Evolutionary conservation across 257 asterid genomes (phyloP).

Genomic region (Petunia axillaris): DNA sequence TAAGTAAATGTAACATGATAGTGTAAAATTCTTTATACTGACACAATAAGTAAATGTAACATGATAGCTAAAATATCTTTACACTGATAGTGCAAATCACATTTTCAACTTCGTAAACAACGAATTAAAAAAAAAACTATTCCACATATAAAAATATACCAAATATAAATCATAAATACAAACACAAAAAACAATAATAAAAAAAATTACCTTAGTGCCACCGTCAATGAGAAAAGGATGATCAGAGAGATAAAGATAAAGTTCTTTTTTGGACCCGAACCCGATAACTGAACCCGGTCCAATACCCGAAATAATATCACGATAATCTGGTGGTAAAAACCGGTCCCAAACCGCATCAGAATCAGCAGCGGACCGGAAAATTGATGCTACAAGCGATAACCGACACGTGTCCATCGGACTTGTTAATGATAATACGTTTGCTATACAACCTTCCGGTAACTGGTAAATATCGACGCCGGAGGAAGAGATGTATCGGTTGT

Average conservation of each 20-base stretch:
- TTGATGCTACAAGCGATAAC: slow-evolving; percentile 54
- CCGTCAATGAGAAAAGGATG: slow-evolving; percentile 62
- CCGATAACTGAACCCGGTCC: slow-evolving; percentile 32
- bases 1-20: no score
- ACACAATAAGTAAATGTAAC: no score
- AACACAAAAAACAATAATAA: neutral
- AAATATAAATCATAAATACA: neutral
- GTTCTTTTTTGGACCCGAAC: slow-evolving; percentile 58
- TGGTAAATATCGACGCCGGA: slow-evolving; percentile 31
- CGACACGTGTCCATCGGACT: slow-evolving; percentile 77
- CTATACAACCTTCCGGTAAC: slow-evolving; percentile 80
- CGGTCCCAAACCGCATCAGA: slow-evolving; percentile 80
- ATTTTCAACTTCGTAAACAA: neutral
- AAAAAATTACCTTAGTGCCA: slow-evolving; percentile 55
- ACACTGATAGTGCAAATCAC: neutral
- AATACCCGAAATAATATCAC: slow-evolving; percentile 49
- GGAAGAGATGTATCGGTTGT: slow-evolving; percentile 19
- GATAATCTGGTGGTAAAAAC: slow-evolving; percentile 75
- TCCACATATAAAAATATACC: neutral
- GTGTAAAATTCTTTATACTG: no score
- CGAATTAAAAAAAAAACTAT: neutral
- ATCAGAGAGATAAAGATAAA: slow-evolving; percentile 60
- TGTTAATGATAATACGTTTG: slow-evolving; percentile 64
- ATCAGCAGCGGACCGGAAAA: slow-evolving; percentile 64
- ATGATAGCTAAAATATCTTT: no score